phyloP scores from a whole-genome alignment of 2,329 filamentous ascomycete species.

The Neonectria punicea region DNA sequence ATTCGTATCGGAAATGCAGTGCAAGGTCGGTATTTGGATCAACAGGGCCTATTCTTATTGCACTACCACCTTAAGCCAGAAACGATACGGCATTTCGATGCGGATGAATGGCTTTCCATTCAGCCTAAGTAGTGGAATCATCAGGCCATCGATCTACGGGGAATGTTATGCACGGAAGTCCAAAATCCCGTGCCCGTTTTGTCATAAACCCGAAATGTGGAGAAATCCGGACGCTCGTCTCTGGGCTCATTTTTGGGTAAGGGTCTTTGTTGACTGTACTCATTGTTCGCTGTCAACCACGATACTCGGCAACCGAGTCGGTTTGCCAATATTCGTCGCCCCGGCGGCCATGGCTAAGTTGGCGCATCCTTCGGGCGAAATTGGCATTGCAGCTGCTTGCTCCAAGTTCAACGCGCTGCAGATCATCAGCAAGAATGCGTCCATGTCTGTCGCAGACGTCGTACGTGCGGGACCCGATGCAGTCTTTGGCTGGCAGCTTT shows the following conservation, averaged over 20 bases:
- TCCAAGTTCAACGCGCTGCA: constrained; percentile 65
- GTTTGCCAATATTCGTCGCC: constrained; percentile 68
- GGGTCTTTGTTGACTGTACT: constrained; percentile 84
- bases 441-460: constrained; percentile 66
- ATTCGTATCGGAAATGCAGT: not conserved
- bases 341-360: constrained; percentile 71
- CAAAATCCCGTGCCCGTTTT: not conserved
- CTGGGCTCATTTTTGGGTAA: constrained; percentile 32
- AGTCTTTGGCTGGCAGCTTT: constrained; percentile 71
- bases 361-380: constrained; percentile 70
- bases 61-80: not conserved
- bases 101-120: not conserved
- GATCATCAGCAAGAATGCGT: constrained; percentile 74
- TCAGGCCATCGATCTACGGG: not conserved
- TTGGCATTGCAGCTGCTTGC: constrained; percentile 62
- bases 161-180: constrained; percentile 2
- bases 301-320: constrained; percentile 62
- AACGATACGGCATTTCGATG: not conserved
- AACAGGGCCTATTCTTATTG: not conserved
- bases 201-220: constrained; percentile 1
- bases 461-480: constrained; percentile 43
- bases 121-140: not conserved
- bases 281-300: constrained; percentile 76
- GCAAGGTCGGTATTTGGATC: not conserved
- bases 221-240: not conserved